phyloP scores from a whole-genome alignment of 495 filamentous ascomycete species.

The Penicillium maclennaniae region DNA sequence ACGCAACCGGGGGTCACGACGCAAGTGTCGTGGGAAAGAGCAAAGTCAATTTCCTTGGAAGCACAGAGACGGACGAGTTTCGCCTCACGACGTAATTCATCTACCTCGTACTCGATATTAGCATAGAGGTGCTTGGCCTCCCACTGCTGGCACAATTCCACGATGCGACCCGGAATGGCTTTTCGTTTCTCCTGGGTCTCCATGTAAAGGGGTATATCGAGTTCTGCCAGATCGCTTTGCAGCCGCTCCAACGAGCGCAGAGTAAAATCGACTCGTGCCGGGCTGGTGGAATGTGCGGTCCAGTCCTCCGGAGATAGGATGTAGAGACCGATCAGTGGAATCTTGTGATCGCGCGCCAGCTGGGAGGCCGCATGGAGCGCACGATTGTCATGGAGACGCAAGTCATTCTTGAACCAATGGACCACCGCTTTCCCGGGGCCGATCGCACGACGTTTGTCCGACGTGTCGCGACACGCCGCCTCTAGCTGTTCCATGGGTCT shows the following conservation, averaged over 20 bases:
- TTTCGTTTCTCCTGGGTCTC: slow-evolving; percentile 66
- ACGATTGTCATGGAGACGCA: slow-evolving; percentile 72
- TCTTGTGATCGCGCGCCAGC: slow-evolving; percentile 57
- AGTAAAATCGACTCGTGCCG: slow-evolving; percentile 75
- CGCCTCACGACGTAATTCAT: slow-evolving; percentile 64
- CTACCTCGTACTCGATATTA: slow-evolving; percentile 59
- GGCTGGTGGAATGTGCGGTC: slow-evolving; percentile 71
- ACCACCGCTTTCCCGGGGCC: slow-evolving; percentile 62
- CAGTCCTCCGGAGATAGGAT: slow-evolving; percentile 83
- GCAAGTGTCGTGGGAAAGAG: slow-evolving; percentile 72
- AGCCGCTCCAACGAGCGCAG: slow-evolving; percentile 63
- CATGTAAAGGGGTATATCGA: slow-evolving; percentile 78
- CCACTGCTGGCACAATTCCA: slow-evolving; percentile 69
- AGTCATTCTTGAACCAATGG: slow-evolving; percentile 89
- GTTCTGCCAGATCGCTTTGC: slow-evolving; percentile 58
- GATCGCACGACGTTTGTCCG: slow-evolving; percentile 38
- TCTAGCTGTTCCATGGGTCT: slow-evolving; percentile 66
- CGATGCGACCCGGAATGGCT: slow-evolving; percentile 57
- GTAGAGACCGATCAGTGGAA: slow-evolving; percentile 73
- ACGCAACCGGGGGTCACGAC: slow-evolving; percentile 72
- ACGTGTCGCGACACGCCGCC: slow-evolving; percentile 51
- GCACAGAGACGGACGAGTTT: slow-evolving; percentile 57
- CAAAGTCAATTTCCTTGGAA: slow-evolving; percentile 58
- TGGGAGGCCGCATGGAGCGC: slow-evolving; percentile 63
- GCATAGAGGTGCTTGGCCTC: slow-evolving; percentile 59